Percentiles rank a stretch among this genome's conserved stretches.
Conservation (phyloP, 495 filamentous ascomycete species). For the Aspergillus nanangensis region DNA sequence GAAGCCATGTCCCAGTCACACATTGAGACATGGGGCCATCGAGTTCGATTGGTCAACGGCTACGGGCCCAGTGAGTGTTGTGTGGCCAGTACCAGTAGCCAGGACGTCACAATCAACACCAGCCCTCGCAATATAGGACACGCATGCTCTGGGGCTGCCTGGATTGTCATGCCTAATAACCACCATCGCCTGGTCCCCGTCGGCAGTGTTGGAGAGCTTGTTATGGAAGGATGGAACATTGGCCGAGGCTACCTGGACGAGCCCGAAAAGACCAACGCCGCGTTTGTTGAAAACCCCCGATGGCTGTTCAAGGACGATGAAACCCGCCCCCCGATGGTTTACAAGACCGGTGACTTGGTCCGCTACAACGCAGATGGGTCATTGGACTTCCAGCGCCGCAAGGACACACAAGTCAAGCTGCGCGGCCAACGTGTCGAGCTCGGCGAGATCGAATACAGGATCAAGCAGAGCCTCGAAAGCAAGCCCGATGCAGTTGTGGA, state of each 20-base stretch:
- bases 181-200: conserved; percentile 28
- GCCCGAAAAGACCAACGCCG: conserved; percentile 30
- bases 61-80: conserved; percentile 42
- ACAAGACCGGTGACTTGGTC: conserved; percentile 75
- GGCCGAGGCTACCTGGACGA: conserved; percentile 35
- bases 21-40: conserved; percentile 16
- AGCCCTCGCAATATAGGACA: conserved; percentile 10
- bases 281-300: conserved; percentile 34
- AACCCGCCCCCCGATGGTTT: conserved; percentile 20
- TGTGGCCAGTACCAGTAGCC: conserved; percentile 22
- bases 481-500: conserved; percentile 11
- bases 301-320: conserved; percentile 26
- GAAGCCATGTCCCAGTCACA: conserved; percentile 33
- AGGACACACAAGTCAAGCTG: conserved; percentile 55
- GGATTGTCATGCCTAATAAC: conserved; percentile 30
- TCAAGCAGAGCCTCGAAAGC: conserved; percentile 9
- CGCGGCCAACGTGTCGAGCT: conserved; percentile 38
- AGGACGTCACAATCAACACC: conserved; percentile 1
- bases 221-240: conserved; percentile 35
- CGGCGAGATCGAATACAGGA: conserved; percentile 28
- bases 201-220: conserved; percentile 37
- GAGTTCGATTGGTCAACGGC: conserved; percentile 27
- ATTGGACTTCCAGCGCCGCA: conserved; percentile 66
- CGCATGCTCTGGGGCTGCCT: conserved; percentile 13
- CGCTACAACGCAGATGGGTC: conserved; percentile 61